Evolutionary conservation across 73 alveolate genomes (phyloP), one percentile per base, ranked within the genome.

Genomic region (Paramecium biaurelia): DNA sequence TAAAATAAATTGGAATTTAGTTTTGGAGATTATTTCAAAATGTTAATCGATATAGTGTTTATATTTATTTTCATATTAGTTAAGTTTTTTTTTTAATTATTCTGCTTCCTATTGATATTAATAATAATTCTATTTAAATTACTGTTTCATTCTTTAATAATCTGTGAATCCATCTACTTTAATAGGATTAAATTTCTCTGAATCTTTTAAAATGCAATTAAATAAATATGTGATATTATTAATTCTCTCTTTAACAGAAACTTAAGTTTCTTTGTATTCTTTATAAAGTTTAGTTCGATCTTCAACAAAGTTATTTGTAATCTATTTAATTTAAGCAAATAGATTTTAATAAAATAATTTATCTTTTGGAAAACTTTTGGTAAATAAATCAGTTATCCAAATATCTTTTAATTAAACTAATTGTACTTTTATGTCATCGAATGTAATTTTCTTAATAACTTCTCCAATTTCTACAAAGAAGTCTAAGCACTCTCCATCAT

Each of bases 31-130:
- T 30, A 32, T 30, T 30, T 67, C 85, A 67, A 32, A 32, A 67
- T 67, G 85, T 14, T 67, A 67, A 34, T 67, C 85, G 14, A 67
- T 67, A 67, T 67, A 67, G 41, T 67, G 85, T 67, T 67, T 30
- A 32, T 30, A 67, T 24, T 67, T 67, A 14, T 12, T 30, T 30
- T 67, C 85, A 67, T 67, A 67, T n/a, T 18, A 26, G 7, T 9
- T 28, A 24, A 67, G 47, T 67, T 67, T 67, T 30, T 12, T 30
- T 28, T 30, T 67, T 24, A 67, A 15, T 30, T 67, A 15, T 14
- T 34, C 41, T 28, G 53, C 47, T 67, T 67, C 85, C 47, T 67
- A 67, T 67, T 67, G 41, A 67, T 67, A 67, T 30, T 67, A 15
- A 18, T 26, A 4, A 74, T 15, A 74, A 74, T 43, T 74, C 8